Conservation (phyloP, 225 moss, liverwort and hornwort genomes). For the Sphagnum contortum region DNA sequence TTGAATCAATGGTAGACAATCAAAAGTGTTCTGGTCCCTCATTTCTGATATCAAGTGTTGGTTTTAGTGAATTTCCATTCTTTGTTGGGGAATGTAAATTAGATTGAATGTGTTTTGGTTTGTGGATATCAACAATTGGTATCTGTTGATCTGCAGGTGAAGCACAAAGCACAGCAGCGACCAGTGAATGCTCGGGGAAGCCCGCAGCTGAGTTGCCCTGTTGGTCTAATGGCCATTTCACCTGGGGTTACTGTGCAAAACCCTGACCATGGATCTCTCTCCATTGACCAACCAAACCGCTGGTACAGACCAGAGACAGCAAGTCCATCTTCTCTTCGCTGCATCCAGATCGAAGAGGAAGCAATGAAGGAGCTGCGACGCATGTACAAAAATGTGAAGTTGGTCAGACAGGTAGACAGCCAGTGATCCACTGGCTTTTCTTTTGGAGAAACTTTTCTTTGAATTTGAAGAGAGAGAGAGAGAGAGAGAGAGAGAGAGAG, state of each 20-base stretch:
- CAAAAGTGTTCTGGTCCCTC: not conserved
- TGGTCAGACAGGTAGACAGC: conserved; percentile 35
- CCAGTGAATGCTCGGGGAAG: conserved; percentile 44
- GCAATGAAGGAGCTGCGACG: conserved; percentile 96
- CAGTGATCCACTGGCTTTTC: too few relatives aligned
- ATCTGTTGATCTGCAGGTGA: conserved; percentile 37
- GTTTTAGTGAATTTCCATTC: not conserved
- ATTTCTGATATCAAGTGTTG: not conserved
- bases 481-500: too few relatives aligned
- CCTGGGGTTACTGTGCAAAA: conserved; percentile 22
- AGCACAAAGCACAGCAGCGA: conserved; percentile 63
- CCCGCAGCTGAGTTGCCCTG: conserved; percentile 60
- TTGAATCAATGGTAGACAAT: not conserved
- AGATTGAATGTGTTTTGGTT: not conserved
- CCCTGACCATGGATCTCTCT: conserved; percentile 39
- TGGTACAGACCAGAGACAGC: conserved; percentile 86
- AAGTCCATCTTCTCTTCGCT: conserved; percentile 72
- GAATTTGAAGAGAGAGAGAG: too few relatives aligned
- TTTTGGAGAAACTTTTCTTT: too few relatives aligned
- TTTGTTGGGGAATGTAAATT: not conserved
- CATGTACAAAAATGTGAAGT: conserved; percentile 77
- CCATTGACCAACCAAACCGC: conserved; percentile 57
- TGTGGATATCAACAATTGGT: not conserved
- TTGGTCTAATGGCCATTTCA: conserved; percentile 21
- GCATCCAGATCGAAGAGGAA: conserved; percentile 93